Evolutionary conservation across 805 yeast species (phyloP).

Genomic region (Starmerella floris): DNA sequence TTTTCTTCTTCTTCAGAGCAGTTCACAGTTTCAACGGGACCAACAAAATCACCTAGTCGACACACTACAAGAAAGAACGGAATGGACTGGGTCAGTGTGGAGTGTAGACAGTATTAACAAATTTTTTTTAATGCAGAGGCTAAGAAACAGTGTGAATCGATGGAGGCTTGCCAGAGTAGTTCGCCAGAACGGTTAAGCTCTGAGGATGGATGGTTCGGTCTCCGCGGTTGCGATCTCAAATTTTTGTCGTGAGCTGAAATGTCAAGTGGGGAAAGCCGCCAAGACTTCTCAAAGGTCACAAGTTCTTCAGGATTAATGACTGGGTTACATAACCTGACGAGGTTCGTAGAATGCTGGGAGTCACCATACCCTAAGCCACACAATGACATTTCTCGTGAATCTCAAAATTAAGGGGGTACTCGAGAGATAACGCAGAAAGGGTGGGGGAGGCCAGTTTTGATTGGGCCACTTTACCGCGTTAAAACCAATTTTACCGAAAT

Average conservation of each 20-base stretch:
- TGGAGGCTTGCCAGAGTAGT: not conserved
- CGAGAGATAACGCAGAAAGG: no score
- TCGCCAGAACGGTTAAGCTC: not conserved
- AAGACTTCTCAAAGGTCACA: not conserved
- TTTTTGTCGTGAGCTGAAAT: not conserved
- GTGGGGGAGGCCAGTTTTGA: no score
- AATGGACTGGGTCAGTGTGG: no score
- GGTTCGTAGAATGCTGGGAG: not conserved
- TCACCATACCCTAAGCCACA: not conserved
- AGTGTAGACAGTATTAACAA: no score
- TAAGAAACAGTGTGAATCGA: not conserved
- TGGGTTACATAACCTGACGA: not conserved
- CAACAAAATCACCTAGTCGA: no score
- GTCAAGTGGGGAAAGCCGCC: not conserved
- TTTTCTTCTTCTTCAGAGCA: not conserved
- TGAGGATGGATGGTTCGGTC: not conserved
- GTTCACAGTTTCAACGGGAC: no score
- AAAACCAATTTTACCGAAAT: no score
- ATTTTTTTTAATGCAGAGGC: not conserved
- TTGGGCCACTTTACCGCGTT: no score
- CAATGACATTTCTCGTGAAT: not conserved
- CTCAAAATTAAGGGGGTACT: no score
- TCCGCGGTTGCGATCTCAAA: not conserved
- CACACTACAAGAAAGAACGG: no score
- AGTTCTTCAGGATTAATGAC: not conserved